Evolutionary conservation across 306 rosid genomes (phyloP).

Genomic region (Trifolium dubium): DNA sequence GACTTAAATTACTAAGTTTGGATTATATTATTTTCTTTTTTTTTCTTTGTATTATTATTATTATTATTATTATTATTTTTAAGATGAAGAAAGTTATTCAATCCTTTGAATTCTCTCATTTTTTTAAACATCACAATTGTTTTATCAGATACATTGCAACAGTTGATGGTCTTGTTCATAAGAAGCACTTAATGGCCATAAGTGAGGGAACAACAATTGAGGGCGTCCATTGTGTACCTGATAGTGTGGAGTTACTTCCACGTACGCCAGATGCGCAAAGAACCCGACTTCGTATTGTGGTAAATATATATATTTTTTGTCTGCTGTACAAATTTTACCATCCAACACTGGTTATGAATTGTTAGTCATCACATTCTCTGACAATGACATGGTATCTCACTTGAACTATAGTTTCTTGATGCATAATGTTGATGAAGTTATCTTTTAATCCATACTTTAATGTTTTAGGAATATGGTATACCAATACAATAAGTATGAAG

Average conservation of each 20-base stretch:
- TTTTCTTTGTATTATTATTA: constrained; percentile 24
- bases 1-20: constrained; percentile 3
- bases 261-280: constrained; percentile 67
- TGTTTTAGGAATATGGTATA: constrained; percentile 12
- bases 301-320: constrained; percentile 43
- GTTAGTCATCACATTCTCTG: constrained; percentile 14
- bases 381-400: constrained; percentile 5
- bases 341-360: constrained; percentile 15
- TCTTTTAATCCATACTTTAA: constrained; percentile 1
- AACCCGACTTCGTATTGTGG: constrained; percentile 88
- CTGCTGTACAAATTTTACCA: constrained; percentile 26
- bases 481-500: too few species aligned
- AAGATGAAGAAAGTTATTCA: constrained; percentile 24
- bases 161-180: constrained; percentile 73
- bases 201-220: constrained; percentile 81
- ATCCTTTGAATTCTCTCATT: constrained; percentile 30
- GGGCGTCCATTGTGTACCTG: constrained; percentile 81
- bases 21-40: not conserved
- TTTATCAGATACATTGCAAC: constrained; percentile 80
- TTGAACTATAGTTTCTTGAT: not conserved
- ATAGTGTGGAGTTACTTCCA: constrained; percentile 79
- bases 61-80: constrained; percentile 13
- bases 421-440: constrained; percentile 31
- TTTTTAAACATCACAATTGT: constrained; percentile 38
- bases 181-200: constrained; percentile 71